Evolutionary conservation across 2,329 filamentous ascomycete species (phyloP).

Genomic region (Simplicillium sp.): DNA sequence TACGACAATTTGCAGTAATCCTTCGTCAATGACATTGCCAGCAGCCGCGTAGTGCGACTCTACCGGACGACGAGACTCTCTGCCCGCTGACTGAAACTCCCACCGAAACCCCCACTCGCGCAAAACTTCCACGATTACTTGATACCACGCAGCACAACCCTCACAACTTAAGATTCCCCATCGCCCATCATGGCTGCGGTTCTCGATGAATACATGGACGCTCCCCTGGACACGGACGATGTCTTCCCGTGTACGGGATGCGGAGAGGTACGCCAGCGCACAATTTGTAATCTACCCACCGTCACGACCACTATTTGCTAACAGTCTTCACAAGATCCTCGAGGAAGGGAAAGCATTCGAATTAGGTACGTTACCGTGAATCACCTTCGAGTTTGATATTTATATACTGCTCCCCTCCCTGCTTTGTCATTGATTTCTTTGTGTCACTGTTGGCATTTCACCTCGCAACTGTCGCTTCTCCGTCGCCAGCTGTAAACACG

Average conservation of each 20-base stretch:
- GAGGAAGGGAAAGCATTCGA: conserved; percentile 99
- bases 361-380: conserved; percentile 55
- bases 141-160: too few species aligned
- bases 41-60: too few species aligned
- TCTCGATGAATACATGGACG: conserved; percentile 54
- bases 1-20: too few species aligned
- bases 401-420: background rate
- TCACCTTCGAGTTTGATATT: conserved; percentile 9
- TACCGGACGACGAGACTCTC: too few species aligned
- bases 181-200: conserved; percentile 31
- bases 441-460: background rate
- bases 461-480: background rate
- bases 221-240: conserved; percentile 68
- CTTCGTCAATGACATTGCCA: too few species aligned
- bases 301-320: conserved; percentile 7
- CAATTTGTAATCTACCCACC: background rate
- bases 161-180: background rate
- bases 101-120: too few species aligned
- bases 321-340: conserved; percentile 57
- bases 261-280: conserved; percentile 58
- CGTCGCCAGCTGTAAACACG: too few species aligned
- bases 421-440: background rate
- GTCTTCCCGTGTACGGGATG: conserved; percentile 87
- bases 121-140: too few species aligned
- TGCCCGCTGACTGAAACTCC: too few species aligned